These are phyloP conservation scores for Avena atlantica DNA, from an alignment of 176 grass and related monocot species.

Conservation along the genomic window DNA sequence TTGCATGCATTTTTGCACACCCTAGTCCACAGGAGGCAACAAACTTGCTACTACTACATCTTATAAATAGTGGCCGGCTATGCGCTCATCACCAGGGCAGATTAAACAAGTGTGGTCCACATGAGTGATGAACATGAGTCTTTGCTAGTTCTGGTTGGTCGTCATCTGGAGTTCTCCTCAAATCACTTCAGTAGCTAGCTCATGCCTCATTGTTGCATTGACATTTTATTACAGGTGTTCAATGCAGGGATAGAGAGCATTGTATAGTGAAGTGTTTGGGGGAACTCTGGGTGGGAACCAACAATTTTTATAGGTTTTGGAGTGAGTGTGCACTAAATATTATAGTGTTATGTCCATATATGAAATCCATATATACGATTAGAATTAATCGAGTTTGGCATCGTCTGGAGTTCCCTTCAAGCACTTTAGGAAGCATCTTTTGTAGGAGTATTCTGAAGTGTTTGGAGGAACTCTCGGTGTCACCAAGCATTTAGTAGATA, in stretches of 20 bases:
- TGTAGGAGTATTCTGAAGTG: slow-evolving; percentile 35
- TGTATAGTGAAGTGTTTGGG: slow-evolving; percentile 11
- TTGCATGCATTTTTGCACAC: slow-evolving; percentile 1
- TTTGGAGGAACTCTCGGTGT: slow-evolving; percentile 54
- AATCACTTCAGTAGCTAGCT: slow-evolving; percentile 46
- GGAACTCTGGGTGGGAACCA: slow-evolving; percentile 2
- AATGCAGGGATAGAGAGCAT: neutral
- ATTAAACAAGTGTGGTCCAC: slow-evolving; percentile 52
- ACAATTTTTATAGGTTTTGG: neutral
- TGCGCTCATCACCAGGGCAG: slow-evolving; percentile 45
- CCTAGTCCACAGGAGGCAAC: slow-evolving; percentile 19
- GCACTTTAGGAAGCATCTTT: slow-evolving; percentile 26
- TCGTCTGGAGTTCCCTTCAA: slow-evolving; percentile 49
- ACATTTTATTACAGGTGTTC: neutral
- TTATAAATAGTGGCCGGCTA: slow-evolving; percentile 60
- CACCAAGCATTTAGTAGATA: slow-evolving; percentile 12
- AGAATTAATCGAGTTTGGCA: slow-evolving; percentile 38
- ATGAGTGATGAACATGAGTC: neutral
- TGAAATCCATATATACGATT: neutral
- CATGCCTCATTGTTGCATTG: slow-evolving; percentile 24
- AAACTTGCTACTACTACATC: neutral
- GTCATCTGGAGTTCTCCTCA: slow-evolving; percentile 47
- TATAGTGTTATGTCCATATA: neutral
- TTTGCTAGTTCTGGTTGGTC: slow-evolving; percentile 41
- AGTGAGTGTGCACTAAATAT: neutral